Base-by-base conservation (phyloP, 805 yeast genomes). In the Ogataea saltuana region DNA sequence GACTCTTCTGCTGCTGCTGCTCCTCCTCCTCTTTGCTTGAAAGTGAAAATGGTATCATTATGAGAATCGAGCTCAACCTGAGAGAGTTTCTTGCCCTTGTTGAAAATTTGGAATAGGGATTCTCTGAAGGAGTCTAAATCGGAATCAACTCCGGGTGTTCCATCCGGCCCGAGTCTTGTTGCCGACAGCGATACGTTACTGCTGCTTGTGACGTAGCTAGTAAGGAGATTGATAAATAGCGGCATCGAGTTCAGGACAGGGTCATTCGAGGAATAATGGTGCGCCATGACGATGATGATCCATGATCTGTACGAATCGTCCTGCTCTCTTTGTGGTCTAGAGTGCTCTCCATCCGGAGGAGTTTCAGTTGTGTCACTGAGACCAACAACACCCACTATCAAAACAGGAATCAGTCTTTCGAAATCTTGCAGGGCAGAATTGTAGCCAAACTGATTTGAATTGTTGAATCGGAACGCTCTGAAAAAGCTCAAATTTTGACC, bases 241-340 rank as follows among this genome's bases (percentile, higher is more conserved):
- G 62, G 56, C 59, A 80, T 61, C 35, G 79, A 64, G 25, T 65
- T 68, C 43, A 79, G 75, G 10, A 78, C 63, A 1, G 72, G 65
- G 37, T 59, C 63, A 10, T 41, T 39, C 1, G 51, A 34, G 3
- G 75, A 69, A 50, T 76, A 80, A 11, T 73, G 61, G 30, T 81
- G 81, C 0, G 84, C 84, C 64, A 78, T 70, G 6, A 80, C 82
- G 39, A 77, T 76, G 18, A 80, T 76, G n/a, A 79, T 71, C 85
- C 85, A 80, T 1, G 81, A 73, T 21, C 78, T 63, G 29, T 68
- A 66, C 5, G 51, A 33, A 15, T 49, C 55, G 25, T 36, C 39
- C 12, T 17, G 23, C 6, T 11, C 21, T 31, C 26, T 18, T 16
- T 18, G 12, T 27, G 22, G 21, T 31, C 39, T 25, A 41, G 8